Evolutionary conservation across 768 basidiomycete genomes (phyloP).

Genomic region (Rhizopogon rudus): DNA sequence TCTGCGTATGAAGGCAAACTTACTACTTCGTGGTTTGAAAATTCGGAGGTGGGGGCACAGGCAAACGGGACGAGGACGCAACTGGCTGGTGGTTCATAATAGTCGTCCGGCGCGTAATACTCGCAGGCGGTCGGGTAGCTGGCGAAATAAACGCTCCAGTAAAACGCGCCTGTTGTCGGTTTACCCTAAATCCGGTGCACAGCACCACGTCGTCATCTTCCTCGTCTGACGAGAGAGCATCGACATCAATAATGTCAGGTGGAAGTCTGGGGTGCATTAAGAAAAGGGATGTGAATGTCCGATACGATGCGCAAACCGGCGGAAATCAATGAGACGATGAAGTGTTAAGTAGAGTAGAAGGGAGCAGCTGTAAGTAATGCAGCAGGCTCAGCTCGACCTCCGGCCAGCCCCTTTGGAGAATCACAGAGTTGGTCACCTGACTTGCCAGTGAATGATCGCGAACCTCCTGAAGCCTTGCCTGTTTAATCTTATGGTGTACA

Average conservation of each 20-base stretch:
- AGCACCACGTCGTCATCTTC: conserved; percentile 7
- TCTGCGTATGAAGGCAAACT: conserved; percentile 4
- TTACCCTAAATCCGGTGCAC: conserved; percentile 12
- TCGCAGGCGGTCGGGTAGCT: not conserved
- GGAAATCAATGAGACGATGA: too few relatives aligned
- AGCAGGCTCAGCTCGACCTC: conserved; percentile 73
- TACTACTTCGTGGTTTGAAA: not conserved
- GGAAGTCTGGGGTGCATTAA: not conserved
- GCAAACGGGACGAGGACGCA: conserved; percentile 6
- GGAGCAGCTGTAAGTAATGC: not conserved
- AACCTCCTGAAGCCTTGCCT: too few relatives aligned
- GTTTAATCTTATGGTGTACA: too few relatives aligned
- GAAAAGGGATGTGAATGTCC: not conserved
- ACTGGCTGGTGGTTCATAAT: conserved; percentile 4
- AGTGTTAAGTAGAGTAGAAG: not conserved
- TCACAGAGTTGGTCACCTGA: too few relatives aligned
- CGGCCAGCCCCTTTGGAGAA: conserved; percentile 45
- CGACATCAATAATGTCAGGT: conserved; percentile 21
- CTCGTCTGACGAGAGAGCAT: conserved; percentile 7
- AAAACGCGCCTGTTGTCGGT: conserved; percentile 1
- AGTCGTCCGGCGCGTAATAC: conserved; percentile 13
- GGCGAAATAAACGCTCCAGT: too few relatives aligned
- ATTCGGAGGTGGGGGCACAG: not conserved
- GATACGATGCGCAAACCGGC: too few relatives aligned
- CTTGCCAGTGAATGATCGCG: too few relatives aligned